These are phyloP conservation scores for Alternaria sp. DNA, from an alignment of 2,329 filamentous ascomycete genomes.

Conservation along the genomic window DNA sequence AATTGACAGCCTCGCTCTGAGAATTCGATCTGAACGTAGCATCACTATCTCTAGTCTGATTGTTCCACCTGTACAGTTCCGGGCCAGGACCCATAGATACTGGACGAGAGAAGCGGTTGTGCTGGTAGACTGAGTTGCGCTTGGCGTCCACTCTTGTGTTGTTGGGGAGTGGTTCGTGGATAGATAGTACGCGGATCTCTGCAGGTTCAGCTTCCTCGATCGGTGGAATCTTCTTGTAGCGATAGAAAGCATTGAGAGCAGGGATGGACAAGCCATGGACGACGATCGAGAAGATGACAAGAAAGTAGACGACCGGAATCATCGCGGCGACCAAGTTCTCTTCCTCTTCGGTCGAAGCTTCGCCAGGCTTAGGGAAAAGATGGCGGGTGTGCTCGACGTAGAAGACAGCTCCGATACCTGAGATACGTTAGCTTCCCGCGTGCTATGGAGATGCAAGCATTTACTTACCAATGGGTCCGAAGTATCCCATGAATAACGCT, in stretches of 20 bases:
- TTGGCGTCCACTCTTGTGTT: constrained; percentile 49
- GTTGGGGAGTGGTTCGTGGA: constrained; percentile 51
- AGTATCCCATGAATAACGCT: constrained; percentile 68
- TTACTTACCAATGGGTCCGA: constrained; percentile 52
- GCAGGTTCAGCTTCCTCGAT: constrained; percentile 51
- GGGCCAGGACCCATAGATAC: constrained; percentile 15
- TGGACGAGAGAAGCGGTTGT: constrained; percentile 57
- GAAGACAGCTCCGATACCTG: constrained; percentile 55
- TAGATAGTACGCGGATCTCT: constrained; percentile 44
- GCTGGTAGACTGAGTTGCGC: constrained; percentile 50
- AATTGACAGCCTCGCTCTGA: not conserved
- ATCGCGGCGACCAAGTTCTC: constrained; percentile 53
- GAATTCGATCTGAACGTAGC: constrained; percentile 2
- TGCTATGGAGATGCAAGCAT: not conserved
- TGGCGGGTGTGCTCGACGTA: constrained; percentile 57
- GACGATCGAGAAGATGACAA: constrained; percentile 57
- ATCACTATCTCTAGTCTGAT: constrained; percentile 7
- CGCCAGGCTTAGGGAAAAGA: constrained; percentile 53
- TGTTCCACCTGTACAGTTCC: constrained; percentile 19
- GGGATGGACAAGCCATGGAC: constrained; percentile 61
- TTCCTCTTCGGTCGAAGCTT: constrained; percentile 52
- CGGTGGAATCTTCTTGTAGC: constrained; percentile 51
- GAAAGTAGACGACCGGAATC: constrained; percentile 57
- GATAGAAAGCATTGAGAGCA: constrained; percentile 52
- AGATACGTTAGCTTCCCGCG: not conserved